Base-by-base conservation (phyloP, 495 filamentous ascomycete genomes). In the Talaromyces nanjingensis region DNA sequence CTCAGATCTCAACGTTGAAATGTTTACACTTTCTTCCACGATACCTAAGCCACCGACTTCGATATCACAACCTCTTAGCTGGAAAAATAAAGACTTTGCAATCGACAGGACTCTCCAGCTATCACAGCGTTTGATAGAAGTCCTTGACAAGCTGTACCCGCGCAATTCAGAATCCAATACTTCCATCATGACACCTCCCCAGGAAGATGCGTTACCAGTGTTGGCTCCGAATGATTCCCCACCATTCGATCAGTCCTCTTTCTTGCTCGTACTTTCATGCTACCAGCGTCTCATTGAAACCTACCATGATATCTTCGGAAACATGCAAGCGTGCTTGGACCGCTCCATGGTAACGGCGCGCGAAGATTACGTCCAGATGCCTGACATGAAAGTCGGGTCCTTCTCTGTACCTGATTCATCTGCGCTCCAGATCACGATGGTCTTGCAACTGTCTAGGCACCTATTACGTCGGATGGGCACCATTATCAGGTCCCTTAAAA, bases 11-110 rank as follows among this genome's bases (percentile, higher is more conserved):
- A 64, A 64, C 45, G 62, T 64, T 16, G 62, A 64, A 39, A 33
- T 64, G 62, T 64, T 42, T 57, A 42, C 62, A 22, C 62, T 42
- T 45, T 33, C 54, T 24, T 33, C 52, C 20, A 42, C 52, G 33
- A 42, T 64, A 37, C 62, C 62, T 16, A 64, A 58, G 20, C 62
- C 62, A 11, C 62, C 62, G 9, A 20, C 54, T 22, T 59, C 52
- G 9, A 20, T 64, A 37, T 55, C 52, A 24, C 24, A 64, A 45
- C 62, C 62, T 20, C 24, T 25, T 14, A 64, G 62, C 62, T 64
- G 62, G 62, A 64, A 64, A 27, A 45, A 64, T 54, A 64, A 64
- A 42, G 62, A 64, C 52, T 64, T 64, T 12, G 54, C 62, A 7
- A 64, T 64, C 22, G 62, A 64, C 45, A 33, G 29, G 52, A 64